Percentiles rank a stretch among this genome's conserved stretches.
Evolutionary conservation across 352 stramenopile species (phyloP).

Genomic region (Saprolegnia diclina): DNA sequence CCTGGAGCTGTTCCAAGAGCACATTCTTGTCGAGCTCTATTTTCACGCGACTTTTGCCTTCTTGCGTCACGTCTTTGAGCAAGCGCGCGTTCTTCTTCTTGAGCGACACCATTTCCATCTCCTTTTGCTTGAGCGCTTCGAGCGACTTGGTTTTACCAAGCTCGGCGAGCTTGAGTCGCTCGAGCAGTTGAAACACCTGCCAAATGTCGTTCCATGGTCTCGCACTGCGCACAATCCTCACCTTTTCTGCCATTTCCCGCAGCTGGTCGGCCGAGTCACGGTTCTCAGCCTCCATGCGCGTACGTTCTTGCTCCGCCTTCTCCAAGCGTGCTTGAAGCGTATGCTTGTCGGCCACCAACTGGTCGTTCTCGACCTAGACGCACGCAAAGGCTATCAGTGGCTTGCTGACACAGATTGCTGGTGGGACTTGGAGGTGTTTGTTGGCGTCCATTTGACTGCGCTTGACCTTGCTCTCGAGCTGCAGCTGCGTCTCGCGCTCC

Average conservation of each 20-base stretch:
- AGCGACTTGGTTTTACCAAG: slow-evolving; percentile 94
- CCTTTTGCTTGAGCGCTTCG: slow-evolving; percentile 91
- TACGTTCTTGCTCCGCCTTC: slow-evolving; percentile 87
- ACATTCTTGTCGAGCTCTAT: slow-evolving; percentile 92
- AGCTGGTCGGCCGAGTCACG: slow-evolving; percentile 92
- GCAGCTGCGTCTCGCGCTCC: slow-evolving; percentile 92
- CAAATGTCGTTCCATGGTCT: not conserved
- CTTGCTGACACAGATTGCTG: too few relatives aligned
- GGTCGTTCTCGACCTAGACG: slow-evolving; percentile 73
- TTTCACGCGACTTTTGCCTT: slow-evolving; percentile 91
- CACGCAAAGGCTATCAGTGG: too few relatives aligned
- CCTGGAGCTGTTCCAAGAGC: slow-evolving; percentile 88
- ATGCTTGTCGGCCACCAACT: slow-evolving; percentile 63
- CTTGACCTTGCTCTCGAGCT: slow-evolving; percentile 91
- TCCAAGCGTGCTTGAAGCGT: slow-evolving; percentile 83
- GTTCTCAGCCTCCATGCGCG: slow-evolving; percentile 94
- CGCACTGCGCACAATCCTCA: slow-evolving; percentile 17
- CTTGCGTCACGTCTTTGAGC: slow-evolving; percentile 90
- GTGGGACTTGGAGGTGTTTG: slow-evolving; percentile 68
- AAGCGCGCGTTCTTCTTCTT: slow-evolving; percentile 94
- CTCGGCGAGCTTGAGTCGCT: slow-evolving; percentile 93
- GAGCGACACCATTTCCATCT: slow-evolving; percentile 89
- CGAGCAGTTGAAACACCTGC: slow-evolving; percentile 90
- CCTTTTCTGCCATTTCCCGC: slow-evolving; percentile 95
- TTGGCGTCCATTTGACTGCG: slow-evolving; percentile 89